Base-by-base conservation (phyloP, 768 basidiomycete genomes). In the Amanita inopinata region DNA sequence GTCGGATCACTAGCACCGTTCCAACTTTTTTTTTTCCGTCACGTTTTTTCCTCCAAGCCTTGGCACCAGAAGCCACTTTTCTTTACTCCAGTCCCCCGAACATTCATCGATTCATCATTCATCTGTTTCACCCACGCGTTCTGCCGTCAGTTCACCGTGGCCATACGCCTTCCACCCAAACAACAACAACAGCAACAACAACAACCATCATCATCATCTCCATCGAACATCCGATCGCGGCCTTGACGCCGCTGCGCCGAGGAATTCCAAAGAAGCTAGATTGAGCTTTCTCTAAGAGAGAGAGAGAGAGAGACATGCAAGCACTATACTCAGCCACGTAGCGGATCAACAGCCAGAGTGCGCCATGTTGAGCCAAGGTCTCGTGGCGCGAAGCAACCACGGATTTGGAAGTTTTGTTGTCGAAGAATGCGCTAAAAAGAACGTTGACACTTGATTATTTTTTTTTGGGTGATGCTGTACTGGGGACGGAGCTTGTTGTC, bases 1-100 rank as follows among this genome's bases (percentile, higher is more conserved):
- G 15, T 17, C 38, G 38, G 38, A 39, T 39, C 38, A 39, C 38
- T n/a, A n/a, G n/a, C n/a, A n/a, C n/a, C n/a, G n/a, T n/a, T n/a
- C n/a, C n/a, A n/a, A n/a, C n/a, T n/a, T n/a, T n/a, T n/a, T n/a
- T n/a, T n/a, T n/a, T 11, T 22, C 18, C 28, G 37, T 38, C 24
- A 25, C 37, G n/a, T 38, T 25, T 27, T 24, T 38, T 27, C 17
- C 6, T 12, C 22, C 24, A 38, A 40, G 19, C 39, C 12, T 27
- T 17, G 25, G 38, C 25, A 17, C 28, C 30, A 12, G 23, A 25
- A 6, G 20, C 25, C 25, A 23, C 37, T 17, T n/a, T 14, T 23
- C 31, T 25, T 40, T 33, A 32, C 40, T 31, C 20, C 31, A 40
- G 39, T 28, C 39, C 38, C n/a, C n/a, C n/a, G n/a, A n/a, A n/a